Evolutionary conservation across 2,329 filamentous ascomycete species (phyloP), one percentile per base, ranked within the genome.

Genomic region (Trichophyton simii): DNA sequence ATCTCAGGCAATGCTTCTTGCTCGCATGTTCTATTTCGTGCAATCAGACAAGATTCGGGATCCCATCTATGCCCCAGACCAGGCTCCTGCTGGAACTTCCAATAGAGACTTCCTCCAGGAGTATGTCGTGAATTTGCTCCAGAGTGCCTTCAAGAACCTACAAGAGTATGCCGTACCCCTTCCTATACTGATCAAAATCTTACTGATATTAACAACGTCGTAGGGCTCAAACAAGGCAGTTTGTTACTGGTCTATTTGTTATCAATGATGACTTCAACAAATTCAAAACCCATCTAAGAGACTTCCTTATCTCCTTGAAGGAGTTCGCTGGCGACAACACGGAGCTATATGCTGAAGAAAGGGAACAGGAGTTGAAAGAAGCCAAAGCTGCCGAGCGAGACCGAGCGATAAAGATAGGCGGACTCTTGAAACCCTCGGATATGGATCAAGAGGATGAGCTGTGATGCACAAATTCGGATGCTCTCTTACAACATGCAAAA

Each of bases 21-120:
- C 94, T 69, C 88, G 91, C 70, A 91, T 99, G 83, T 96, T 99
- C 78, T 95, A 91, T 80, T 91, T 96, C 61, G 86, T 96, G n/a
- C 84, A 91, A 67, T 80, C 84, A 31, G 87, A 91, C 60, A 96
- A 96, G 81, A 91, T 99, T 62, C 87, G 90, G 70, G 90, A 91
- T 3, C 92, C 92, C 0, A 89, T 99, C 66, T 99, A 96, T 76
- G 83, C 84, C 18, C 79, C 85, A 3, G 91, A 94, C 36, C 89
- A 96, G 76, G 91, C 90, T 0, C 85, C 87, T 50, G 77, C 82
- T 7, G 92, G 91, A 61, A 96, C 91, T 5, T 83, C 84, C 62
- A 99, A 99, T 80, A 87, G 85, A 70, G 91, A 96, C 60, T 99
- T 96, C 77, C 79, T 99, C 59, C 85, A 85, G 64, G 87, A 88